Conservation (phyloP, 2,329 filamentous ascomycete species). For the Onygenales sp. region DNA sequence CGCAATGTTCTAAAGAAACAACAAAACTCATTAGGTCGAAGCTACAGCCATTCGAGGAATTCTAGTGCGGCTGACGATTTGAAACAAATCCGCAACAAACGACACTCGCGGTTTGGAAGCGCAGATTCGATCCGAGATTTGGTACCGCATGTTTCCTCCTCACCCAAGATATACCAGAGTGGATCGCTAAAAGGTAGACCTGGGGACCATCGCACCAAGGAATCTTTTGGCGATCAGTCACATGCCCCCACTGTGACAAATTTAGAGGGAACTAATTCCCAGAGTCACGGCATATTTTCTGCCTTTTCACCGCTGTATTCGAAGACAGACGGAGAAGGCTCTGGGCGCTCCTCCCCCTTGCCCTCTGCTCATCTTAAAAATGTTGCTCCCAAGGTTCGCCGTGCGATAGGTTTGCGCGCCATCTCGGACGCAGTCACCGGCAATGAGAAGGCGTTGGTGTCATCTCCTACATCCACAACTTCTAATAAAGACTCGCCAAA, state of each 20-base stretch:
- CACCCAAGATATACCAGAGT: slow-evolving; percentile 61
- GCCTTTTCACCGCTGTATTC: slow-evolving; percentile 39
- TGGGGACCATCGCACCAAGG: slow-evolving; percentile 47
- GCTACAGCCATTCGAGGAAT: slow-evolving; percentile 53
- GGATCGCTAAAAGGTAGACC: slow-evolving; percentile 41
- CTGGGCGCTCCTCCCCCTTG: slow-evolving; percentile 40
- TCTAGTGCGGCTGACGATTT: slow-evolving; percentile 70
- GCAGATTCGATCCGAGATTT: slow-evolving; percentile 62
- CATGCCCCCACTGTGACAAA: slow-evolving; percentile 48
- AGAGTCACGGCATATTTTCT: slow-evolving; percentile 28
- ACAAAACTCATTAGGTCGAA: slow-evolving; percentile 37
- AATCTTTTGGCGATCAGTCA: slow-evolving; percentile 30
- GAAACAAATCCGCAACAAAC: slow-evolving; percentile 55
- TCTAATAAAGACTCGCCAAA: slow-evolving; percentile 44
- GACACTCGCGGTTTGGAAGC: slow-evolving; percentile 71
- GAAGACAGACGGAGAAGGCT: slow-evolving; percentile 40
- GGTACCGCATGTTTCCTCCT: slow-evolving; percentile 42
- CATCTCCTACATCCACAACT: slow-evolving; percentile 32
- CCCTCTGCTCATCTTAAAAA: slow-evolving; percentile 42
- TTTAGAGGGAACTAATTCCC: slow-evolving; percentile 36
- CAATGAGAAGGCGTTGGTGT: slow-evolving; percentile 41
- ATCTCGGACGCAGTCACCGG: slow-evolving; percentile 65
- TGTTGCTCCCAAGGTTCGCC: slow-evolving; percentile 51
- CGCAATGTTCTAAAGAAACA: slow-evolving; percentile 77
- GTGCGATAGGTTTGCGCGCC: slow-evolving; percentile 63